Conservation (phyloP, 2,329 filamentous ascomycete genomes). For the Salinomyces thailandicus region DNA sequence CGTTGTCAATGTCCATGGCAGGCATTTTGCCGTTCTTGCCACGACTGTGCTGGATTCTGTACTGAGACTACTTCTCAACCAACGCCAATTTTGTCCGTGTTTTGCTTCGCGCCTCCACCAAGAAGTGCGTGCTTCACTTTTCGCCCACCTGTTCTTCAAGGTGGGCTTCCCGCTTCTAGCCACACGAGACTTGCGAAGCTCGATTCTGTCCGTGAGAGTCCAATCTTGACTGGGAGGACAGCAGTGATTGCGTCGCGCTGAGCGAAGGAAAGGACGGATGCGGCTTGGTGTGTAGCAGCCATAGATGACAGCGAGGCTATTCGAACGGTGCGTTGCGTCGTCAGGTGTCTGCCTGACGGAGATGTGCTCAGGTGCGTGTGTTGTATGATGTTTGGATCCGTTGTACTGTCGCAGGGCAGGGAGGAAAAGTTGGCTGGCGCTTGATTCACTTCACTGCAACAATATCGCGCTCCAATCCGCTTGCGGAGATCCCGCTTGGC, state of each 20-base stretch:
- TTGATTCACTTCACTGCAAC: too few relatives aligned
- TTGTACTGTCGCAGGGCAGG: too few relatives aligned
- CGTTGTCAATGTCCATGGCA: slow-evolving; percentile 27
- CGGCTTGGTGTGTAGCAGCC: slow-evolving; percentile 6
- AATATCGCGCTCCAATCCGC: too few relatives aligned
- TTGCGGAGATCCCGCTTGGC: too few relatives aligned
- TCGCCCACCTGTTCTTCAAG: slow-evolving; percentile 45
- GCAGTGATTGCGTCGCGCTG: slow-evolving; percentile 27
- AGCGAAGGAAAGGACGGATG: slow-evolving; percentile 10
- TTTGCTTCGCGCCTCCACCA: too few relatives aligned
- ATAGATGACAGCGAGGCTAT: slow-evolving; percentile 6
- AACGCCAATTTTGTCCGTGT: slow-evolving; percentile 1
- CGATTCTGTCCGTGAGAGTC: slow-evolving; percentile 32
- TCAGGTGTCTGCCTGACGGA: slow-evolving; percentile 8
- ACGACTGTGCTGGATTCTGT: not conserved
- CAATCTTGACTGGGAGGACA: slow-evolving; percentile 22
- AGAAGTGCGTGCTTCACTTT: too few relatives aligned
- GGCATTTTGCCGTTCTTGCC: slow-evolving; percentile 19
- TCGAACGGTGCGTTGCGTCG: not conserved
- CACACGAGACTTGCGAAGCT: slow-evolving; percentile 39
- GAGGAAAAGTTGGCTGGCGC: slow-evolving; percentile 1
- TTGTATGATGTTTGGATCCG: too few relatives aligned
- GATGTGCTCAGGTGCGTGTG: not conserved
- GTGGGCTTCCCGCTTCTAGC: slow-evolving; percentile 41
- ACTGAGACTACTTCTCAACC: not conserved